Percentiles rank a stretch among this genome's conserved stretches.
Conservation (phyloP, 108 stramenopile genomes). For the Mayamaea pseudoterrestris region DNA sequence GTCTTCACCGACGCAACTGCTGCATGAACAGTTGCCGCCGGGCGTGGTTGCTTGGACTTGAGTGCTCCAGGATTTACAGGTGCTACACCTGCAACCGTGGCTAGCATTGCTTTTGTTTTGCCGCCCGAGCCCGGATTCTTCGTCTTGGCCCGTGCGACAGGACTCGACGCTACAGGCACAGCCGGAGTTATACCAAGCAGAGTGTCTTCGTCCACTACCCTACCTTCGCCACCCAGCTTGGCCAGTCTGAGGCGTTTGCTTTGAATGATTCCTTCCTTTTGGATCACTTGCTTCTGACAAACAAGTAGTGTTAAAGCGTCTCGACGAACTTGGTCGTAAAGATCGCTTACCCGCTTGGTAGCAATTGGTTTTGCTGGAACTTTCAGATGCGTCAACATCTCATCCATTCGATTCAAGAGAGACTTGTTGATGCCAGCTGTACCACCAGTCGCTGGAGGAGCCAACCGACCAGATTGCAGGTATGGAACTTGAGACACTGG, state of each 20-base stretch:
- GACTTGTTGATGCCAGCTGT: constrained; percentile 50
- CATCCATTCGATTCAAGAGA: constrained; percentile 67
- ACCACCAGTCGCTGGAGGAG: constrained; percentile 59
- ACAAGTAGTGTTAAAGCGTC: constrained; percentile 64
- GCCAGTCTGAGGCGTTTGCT: constrained; percentile 34
- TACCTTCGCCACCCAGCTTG: constrained; percentile 20
- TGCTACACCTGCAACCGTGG: background rate
- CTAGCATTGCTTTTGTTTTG: constrained; percentile 1
- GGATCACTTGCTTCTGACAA: constrained; percentile 59
- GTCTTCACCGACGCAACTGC: background rate
- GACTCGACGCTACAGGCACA: background rate
- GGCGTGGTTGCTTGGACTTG: constrained; percentile 4
- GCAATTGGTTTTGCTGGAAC: constrained; percentile 47
- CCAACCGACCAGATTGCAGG: constrained; percentile 73
- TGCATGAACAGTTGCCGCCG: constrained; percentile 1
- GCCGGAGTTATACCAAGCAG: constrained; percentile 34
- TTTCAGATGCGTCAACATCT: constrained; percentile 50
- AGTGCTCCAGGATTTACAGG: constrained; percentile 1
- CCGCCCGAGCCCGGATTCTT: constrained; percentile 12
- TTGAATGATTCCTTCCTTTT: constrained; percentile 61
- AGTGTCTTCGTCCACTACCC: constrained; percentile 29
- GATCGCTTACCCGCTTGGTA: constrained; percentile 78
- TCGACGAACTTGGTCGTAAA: constrained; percentile 76
- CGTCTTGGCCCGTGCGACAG: constrained; percentile 3
- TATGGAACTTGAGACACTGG: constrained; percentile 73